These are phyloP conservation scores for Citrullus mucosospermus DNA, from an alignment of 306 rosid genomes.

Conservation along the genomic window DNA sequence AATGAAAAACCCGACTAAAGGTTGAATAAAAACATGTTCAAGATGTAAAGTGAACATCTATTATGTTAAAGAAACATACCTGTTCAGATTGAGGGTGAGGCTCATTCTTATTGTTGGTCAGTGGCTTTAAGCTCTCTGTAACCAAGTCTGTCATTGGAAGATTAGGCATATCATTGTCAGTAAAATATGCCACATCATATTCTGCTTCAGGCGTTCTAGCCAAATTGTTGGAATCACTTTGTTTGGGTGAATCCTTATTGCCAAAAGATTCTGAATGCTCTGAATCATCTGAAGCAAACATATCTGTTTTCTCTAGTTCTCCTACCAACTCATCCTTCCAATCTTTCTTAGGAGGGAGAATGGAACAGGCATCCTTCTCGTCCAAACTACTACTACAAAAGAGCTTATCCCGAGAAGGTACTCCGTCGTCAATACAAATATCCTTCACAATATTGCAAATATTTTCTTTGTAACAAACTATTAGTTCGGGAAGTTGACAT, in stretches of 20 bases:
- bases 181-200: constrained; percentile 9
- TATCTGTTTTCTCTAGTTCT: constrained; percentile 15
- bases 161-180: constrained; percentile 13
- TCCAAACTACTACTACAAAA: constrained; percentile 25
- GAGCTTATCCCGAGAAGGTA: constrained; percentile 29
- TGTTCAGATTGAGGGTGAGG: not conserved
- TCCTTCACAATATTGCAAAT: constrained; percentile 52
- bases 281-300: constrained; percentile 14
- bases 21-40: not conserved
- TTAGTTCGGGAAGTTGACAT: constrained; percentile 47
- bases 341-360: constrained; percentile 14
- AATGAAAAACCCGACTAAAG: not conserved
- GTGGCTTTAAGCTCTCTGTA: constrained; percentile 1
- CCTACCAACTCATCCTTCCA: constrained; percentile 5
- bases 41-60: not conserved
- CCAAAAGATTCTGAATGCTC: constrained; percentile 5
- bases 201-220: constrained; percentile 11
- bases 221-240: constrained; percentile 16
- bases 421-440: constrained; percentile 71
- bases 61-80: not conserved
- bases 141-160: constrained; percentile 12
- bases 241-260: constrained; percentile 8
- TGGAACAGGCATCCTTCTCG: constrained; percentile 22
- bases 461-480: constrained; percentile 45
- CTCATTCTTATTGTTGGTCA: not conserved